A percentile compares a stretch with the other conserved stretches of the same genome.
phyloP scores from a whole-genome alignment of 495 filamentous ascomycete species.

The Chaetomidium leptoderma region DNA sequence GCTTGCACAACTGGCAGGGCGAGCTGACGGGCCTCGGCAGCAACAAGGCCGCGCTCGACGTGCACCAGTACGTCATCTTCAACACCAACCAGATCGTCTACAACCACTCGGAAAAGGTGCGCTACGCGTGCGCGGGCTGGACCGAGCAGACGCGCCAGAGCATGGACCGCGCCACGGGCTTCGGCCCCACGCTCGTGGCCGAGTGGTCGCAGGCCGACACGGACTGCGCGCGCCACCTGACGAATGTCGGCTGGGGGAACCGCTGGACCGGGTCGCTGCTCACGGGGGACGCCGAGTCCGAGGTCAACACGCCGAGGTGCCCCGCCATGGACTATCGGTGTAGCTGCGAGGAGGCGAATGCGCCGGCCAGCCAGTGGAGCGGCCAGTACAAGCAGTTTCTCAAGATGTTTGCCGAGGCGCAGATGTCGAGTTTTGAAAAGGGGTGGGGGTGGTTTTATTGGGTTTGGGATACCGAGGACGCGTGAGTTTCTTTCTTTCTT shows the following conservation, averaged over 20 bases:
- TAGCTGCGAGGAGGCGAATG: conserved; percentile 71
- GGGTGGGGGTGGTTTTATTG: conserved; percentile 99
- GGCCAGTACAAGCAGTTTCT: conserved; percentile 79
- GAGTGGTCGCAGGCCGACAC: conserved; percentile 99
- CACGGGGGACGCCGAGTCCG: conserved; percentile 52
- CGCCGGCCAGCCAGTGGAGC: conserved; percentile 62
- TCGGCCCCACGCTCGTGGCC: conserved; percentile 93
- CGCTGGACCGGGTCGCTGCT: conserved; percentile 81
- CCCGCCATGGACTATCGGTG: conserved; percentile 62
- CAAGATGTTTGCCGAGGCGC: conserved; percentile 84
- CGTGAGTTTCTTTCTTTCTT: conserved; percentile 24
- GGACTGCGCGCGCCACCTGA: conserved; percentile 83
- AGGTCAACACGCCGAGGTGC: conserved; percentile 62
- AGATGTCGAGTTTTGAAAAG: conserved; percentile 87
- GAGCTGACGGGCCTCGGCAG: conserved; percentile 53
- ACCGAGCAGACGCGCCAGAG: conserved; percentile 66
- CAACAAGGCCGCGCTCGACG: conserved; percentile 74
- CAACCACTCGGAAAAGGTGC: conserved; percentile 70
- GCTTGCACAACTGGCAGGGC: conserved; percentile 73
- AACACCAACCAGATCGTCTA: conserved; percentile 68
- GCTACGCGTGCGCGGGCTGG: conserved; percentile 86
- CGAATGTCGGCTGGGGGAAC: conserved; percentile 82
- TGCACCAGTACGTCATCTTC: conserved; percentile 91
- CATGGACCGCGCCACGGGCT: conserved; percentile 70
- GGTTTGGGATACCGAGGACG: conserved; percentile 60